Evolutionary conservation across 1,284 basidiomycete species (phyloP), one percentile per base, ranked within the genome.

Genomic region (Microbotryum lychnidis-dioicae): DNA sequence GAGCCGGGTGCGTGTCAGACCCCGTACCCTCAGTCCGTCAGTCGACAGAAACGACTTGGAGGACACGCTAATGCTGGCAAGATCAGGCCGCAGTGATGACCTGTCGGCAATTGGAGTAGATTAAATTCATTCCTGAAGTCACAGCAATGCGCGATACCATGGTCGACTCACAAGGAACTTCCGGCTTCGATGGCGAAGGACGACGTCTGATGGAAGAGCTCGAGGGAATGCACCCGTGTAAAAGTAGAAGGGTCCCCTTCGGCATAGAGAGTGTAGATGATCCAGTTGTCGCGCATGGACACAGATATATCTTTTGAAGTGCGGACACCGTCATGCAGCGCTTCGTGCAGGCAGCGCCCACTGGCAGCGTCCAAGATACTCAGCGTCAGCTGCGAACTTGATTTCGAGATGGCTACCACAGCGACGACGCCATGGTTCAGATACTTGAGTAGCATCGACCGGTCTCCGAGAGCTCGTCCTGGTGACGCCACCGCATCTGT

Each of bases 361-460:
- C 87, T 91, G 48, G 82, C 82, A 0, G 80, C 80, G 73, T 97
- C 91, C 21, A 96, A 69, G 8, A 96, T 76, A 70, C 87, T 87
- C 10, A 96, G 72, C 2, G 82, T 82, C 69, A 87, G 73, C 1
- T 62, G 65, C 4, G 45, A 52, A 1, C 54, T 52, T 8, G 71
- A 64, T 8, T 74, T 72, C 6, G 80, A 75, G 18, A 86, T 18
- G 37, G 37, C 87, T 8, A 86, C 77, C 31, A 90, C 78, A 4
- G 86, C 82, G 49, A 86, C 79, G 20, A 91, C 72, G 68, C 90
- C 84, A 6, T 88, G 87, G 74, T 94, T 94, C 66, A 97, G 81
- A 73, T 94, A 96, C 78, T 97, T 97, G 81, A 96, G 94, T 58
- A 97, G 75, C 47, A 91, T 92, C 31, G 83, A 84, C 61, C 93